Conservation (phyloP, 2,329 filamentous ascomycete genomes). For the Rutstroemia sp. region DNA sequence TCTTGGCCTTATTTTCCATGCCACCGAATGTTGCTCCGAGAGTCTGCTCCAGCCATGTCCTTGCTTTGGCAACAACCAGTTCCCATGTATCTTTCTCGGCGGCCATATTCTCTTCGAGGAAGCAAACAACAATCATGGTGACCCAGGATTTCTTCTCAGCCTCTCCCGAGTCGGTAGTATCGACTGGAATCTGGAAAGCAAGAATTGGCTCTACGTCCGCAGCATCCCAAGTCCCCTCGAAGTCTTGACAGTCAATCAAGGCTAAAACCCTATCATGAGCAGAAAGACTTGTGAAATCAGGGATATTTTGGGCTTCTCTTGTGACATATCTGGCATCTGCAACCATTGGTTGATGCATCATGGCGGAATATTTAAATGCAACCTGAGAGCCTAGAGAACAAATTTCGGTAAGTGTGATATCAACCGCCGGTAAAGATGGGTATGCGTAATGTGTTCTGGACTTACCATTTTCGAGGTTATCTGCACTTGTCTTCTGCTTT, state of each 20-base stretch:
- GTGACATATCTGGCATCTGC: neutral
- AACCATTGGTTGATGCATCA: too few species aligned
- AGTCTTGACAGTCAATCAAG: slow-evolving; percentile 48
- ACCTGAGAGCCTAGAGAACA: too few species aligned
- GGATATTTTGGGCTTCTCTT: neutral
- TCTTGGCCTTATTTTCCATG: slow-evolving; percentile 10
- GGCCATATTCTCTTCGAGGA: slow-evolving; percentile 39
- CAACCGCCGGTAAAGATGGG: too few species aligned
- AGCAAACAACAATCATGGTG: slow-evolving; percentile 36
- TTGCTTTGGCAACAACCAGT: slow-evolving; percentile 54
- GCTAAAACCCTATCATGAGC: slow-evolving; percentile 30
- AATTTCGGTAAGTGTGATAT: too few species aligned
- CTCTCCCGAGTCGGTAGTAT: slow-evolving; percentile 8
- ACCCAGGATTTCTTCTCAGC: neutral
- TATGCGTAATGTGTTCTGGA: too few species aligned
- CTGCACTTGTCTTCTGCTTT: too few species aligned
- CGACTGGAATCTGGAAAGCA: neutral
- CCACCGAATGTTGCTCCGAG: neutral
- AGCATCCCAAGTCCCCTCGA: slow-evolving; percentile 44
- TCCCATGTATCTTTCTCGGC: slow-evolving; percentile 52
- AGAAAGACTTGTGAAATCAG: neutral
- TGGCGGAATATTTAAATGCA: too few species aligned
- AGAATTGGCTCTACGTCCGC: slow-evolving; percentile 13
- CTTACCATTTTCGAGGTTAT: too few species aligned
- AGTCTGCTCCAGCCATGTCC: slow-evolving; percentile 37